These are phyloP conservation scores for Sherardia arvensis DNA, from an alignment of 257 asterid genomes.

Conservation along the genomic window DNA sequence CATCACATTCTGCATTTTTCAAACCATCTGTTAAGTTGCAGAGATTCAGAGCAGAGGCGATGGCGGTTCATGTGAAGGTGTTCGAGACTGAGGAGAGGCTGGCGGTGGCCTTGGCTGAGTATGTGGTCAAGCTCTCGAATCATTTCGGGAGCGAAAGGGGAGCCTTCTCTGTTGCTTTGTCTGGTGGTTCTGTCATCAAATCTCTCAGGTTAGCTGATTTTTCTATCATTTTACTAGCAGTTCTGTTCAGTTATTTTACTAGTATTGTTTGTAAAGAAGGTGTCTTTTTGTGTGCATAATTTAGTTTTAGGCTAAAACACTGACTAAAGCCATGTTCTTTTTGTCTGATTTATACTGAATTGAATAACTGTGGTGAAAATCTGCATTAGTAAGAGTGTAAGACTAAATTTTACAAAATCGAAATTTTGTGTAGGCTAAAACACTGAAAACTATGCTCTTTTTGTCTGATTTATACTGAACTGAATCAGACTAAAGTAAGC, in stretches of 20 bases:
- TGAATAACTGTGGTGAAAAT: neutral
- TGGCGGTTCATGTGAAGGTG: neutral
- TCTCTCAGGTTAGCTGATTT: slow-evolving; percentile 45
- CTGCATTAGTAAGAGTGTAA: neutral
- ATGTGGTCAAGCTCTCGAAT: slow-evolving; percentile 48
- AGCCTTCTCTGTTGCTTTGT: slow-evolving; percentile 71
- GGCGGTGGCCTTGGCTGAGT: slow-evolving; percentile 36
- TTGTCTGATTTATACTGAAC: too few relatives aligned
- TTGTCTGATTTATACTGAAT: too few relatives aligned
- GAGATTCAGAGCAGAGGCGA: neutral
- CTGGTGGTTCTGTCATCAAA: slow-evolving; percentile 86
- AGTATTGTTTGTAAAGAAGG: neutral
- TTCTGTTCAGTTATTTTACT: neutral
- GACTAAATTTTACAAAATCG: neutral
- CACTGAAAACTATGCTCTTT: too few relatives aligned
- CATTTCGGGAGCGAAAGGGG: slow-evolving; percentile 31
- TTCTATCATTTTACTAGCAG: too few relatives aligned
- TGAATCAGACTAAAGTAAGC: too few relatives aligned
- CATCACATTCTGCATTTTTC: neutral
- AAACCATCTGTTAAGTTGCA: neutral
- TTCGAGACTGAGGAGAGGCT: neutral
- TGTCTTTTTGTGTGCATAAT: neutral
- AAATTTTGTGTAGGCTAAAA: too few relatives aligned
- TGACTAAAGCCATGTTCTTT: too few relatives aligned
- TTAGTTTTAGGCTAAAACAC: too few relatives aligned